These are phyloP conservation scores for Fusarium siculi DNA, from an alignment of 2,329 filamentous ascomycete genomes.

Conservation along the genomic window DNA sequence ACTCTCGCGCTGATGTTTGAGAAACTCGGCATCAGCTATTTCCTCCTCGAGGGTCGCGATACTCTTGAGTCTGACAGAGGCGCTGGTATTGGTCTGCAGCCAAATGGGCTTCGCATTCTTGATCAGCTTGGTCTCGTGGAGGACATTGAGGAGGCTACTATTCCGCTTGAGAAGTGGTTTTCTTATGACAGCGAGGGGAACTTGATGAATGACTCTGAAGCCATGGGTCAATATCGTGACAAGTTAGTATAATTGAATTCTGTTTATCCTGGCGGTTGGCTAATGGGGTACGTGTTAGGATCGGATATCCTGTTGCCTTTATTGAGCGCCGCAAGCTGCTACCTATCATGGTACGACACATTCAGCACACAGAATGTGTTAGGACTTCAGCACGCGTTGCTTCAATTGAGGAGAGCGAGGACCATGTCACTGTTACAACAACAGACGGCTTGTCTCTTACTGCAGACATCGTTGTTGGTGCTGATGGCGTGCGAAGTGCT, in stretches of 20 bases:
- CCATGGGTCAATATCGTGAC: not conserved
- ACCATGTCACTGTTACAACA: not conserved
- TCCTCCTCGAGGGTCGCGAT: not conserved
- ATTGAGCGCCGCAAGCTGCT: not conserved
- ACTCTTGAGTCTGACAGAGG: slow-evolving; percentile 2
- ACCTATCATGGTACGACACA: not conserved
- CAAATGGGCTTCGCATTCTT: not conserved
- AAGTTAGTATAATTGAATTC: not conserved
- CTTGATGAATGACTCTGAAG: not conserved
- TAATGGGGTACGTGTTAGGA: not conserved
- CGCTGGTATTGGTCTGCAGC: not conserved
- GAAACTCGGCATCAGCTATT: not conserved
- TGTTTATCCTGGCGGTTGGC: not conserved
- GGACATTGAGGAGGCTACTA: not conserved
- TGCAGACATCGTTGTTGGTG: not conserved
- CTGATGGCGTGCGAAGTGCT: not conserved
- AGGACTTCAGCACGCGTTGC: not conserved
- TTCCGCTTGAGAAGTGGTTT: not conserved
- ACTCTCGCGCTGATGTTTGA: not conserved
- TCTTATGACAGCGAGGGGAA: not conserved
- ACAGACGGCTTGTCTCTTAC: not conserved
- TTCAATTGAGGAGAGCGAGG: not conserved
- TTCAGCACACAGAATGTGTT: not conserved
- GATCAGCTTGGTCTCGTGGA: not conserved
- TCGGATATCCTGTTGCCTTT: not conserved